Evolutionary conservation across 2,329 filamentous ascomycete genomes (phyloP).

Genomic region (Colletotrichum melonis): DNA sequence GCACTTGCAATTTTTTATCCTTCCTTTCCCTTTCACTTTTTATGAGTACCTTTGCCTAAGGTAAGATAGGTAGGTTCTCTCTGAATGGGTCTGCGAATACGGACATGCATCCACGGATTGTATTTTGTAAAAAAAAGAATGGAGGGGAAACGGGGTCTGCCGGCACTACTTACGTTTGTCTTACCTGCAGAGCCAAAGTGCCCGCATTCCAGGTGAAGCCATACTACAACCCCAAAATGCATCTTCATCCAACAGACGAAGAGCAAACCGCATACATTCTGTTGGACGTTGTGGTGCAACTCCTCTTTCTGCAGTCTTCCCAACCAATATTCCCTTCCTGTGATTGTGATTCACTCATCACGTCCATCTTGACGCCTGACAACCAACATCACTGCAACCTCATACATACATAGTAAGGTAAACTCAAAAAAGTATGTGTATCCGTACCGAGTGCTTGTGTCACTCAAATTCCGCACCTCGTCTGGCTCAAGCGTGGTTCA

Average conservation of each 20-base stretch:
- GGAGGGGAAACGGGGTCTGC: neutral
- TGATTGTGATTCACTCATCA: neutral
- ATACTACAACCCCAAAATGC: neutral
- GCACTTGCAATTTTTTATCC: slow-evolving; percentile 4
- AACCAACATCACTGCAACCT: slow-evolving; percentile 3
- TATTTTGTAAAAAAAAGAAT: neutral
- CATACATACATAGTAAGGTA: neutral
- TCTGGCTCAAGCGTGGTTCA: neutral
- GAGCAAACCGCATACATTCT: neutral
- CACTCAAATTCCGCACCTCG: neutral
- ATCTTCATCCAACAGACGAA: neutral
- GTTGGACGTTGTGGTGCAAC: neutral
- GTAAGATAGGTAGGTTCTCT: too few species aligned
- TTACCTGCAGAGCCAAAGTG: neutral
- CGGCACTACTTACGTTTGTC: neutral
- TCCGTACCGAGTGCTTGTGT: neutral
- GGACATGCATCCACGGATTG: neutral
- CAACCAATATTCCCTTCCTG: neutral
- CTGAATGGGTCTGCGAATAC: neutral
- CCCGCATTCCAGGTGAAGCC: neutral
- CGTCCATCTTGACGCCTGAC: neutral
- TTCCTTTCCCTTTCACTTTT: neutral
- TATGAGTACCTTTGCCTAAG: neutral
- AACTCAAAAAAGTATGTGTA: neutral
- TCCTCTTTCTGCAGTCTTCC: neutral